These are phyloP conservation scores for Chaetomium cochliodes DNA, from an alignment of 495 filamentous ascomycete species.

Conservation along the genomic window DNA sequence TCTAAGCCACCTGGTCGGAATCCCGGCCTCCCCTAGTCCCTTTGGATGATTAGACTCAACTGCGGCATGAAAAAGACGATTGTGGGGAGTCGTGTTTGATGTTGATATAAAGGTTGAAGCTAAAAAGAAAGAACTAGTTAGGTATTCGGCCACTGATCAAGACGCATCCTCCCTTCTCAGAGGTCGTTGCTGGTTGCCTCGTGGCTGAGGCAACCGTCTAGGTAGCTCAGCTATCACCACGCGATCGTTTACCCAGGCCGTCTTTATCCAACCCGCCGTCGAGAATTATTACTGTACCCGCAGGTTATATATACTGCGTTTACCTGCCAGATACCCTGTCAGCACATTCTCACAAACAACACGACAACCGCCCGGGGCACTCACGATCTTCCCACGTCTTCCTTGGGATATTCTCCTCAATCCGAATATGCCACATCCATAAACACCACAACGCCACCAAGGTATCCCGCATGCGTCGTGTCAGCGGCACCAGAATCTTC, in stretches of 20 bases:
- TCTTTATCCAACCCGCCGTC: too few species aligned
- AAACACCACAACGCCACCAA: slow-evolving; percentile 40
- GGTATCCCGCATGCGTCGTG: slow-evolving; percentile 31
- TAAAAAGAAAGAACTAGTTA: too few species aligned
- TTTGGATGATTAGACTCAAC: too few species aligned
- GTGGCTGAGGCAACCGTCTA: too few species aligned
- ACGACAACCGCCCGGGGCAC: neutral
- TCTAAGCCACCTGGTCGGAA: too few species aligned
- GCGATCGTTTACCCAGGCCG: neutral
- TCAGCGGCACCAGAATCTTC: slow-evolving; percentile 30
- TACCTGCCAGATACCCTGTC: neutral
- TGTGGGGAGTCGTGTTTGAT: too few species aligned
- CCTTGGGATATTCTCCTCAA: neutral
- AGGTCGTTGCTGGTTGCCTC: too few species aligned
- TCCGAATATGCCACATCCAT: slow-evolving; percentile 34
- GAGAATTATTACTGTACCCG: neutral
- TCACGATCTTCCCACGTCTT: slow-evolving; percentile 21
- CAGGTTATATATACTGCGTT: neutral
- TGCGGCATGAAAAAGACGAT: too few species aligned
- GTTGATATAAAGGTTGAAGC: too few species aligned
- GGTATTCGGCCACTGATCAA: too few species aligned
- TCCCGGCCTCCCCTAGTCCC: too few species aligned
- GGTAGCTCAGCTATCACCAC: neutral
- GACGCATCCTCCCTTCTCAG: too few species aligned
- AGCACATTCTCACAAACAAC: neutral